Base-by-base conservation (phyloP, 139 green algal genomes). In the Chlorella sp. region DNA sequence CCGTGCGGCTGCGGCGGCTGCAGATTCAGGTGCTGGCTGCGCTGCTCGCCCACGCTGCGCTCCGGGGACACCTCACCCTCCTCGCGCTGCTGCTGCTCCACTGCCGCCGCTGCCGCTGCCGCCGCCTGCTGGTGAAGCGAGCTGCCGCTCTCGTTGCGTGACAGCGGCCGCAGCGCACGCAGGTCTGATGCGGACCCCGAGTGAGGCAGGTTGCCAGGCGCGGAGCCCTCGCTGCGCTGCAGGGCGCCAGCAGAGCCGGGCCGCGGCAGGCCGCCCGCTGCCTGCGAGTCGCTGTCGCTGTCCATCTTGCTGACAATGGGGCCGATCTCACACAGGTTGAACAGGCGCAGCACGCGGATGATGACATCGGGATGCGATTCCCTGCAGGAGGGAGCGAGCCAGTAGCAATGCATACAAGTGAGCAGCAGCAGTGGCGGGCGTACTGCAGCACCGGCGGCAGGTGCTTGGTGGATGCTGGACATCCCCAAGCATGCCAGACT, bases 301-400 rank as follows among this genome's bases (percentile, higher is more conserved):
- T 73, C 51, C 47, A 81, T 78, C 60, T 80, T 82, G 44, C 72
- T 64, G 20, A 84, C 70, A 28, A 87, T 83, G 81, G 88, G 83
- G 20, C 87, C 92, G 28, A 98, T 92, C 87, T 98, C 95, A 79
- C 95, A 98, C 21, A 98, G 87, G 90, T 98, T 98, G 92, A 98
- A 98, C 83, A 98, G 90, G 56, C 95, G 94, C 70, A 98, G 90
- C 69, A 92, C 51, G 25, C 75, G 67, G 20, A 87, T 60, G n/a
- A 91, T 73, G 56, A 64, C 80, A 7, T 51, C 47, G 1, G 55
- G 44, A 21, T 30, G 21, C 41, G 72, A 79, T 23, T 89, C 79
- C 41, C 82, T 86, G 41, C 57, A 57, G 76, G 7, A 25, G 62
- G 36, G 41, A 51, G 28, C 73, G 23, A n/a, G n/a, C n/a, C n/a